Evolutionary conservation across 1,284 basidiomycete genomes (phyloP), one percentile per base, ranked within the genome.

Genomic region (Apiotrichum gamsii): DNA sequence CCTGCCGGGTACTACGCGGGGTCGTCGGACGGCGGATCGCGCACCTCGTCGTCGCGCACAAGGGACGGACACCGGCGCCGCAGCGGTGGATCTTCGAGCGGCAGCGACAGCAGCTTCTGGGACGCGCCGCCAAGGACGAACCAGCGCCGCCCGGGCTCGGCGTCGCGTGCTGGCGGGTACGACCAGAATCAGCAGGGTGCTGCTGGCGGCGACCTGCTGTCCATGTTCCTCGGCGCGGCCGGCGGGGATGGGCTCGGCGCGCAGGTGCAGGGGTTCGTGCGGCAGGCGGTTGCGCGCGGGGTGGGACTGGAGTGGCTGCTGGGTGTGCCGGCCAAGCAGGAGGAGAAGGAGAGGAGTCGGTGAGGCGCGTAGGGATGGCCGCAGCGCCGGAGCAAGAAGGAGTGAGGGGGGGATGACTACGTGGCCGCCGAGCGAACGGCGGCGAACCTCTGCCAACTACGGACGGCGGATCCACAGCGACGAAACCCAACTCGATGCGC

Each of bases 301-400:
- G 49, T 62, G 0, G 64, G 63, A 1, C 49, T 69, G 18, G 65
- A 66, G 16, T 67, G 65, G 65, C 50, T 67, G 16, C 45, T 67
- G 15, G 57, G 51, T 15, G 42, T 28, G 24, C 23, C 25, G 9
- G 14, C 39, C 34, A 32, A 28, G 21, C 48, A 53, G 25, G 36
- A 40, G 15, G 39, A 38, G 19, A n/a, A 40, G 31, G 43, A 45
- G 38, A 39, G 35, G 35, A 16, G 39, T 4, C 20, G 36, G n/a
- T n/a, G n/a, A n/a, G n/a, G n/a, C n/a, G n/a, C n/a, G n/a, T n/a
- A n/a, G n/a, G n/a, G n/a, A n/a, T n/a, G n/a, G n/a, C n/a, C n/a
- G n/a, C n/a, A 40, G 21, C 24, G 37, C 16, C 10, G 20, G 31
- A 24, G 29, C n/a, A 29, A 35, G 45, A 5, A 18, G 39, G 24